phyloP scores from a whole-genome alignment of 352 stramenopile genomes.

The Phytophthora sojae region DNA sequence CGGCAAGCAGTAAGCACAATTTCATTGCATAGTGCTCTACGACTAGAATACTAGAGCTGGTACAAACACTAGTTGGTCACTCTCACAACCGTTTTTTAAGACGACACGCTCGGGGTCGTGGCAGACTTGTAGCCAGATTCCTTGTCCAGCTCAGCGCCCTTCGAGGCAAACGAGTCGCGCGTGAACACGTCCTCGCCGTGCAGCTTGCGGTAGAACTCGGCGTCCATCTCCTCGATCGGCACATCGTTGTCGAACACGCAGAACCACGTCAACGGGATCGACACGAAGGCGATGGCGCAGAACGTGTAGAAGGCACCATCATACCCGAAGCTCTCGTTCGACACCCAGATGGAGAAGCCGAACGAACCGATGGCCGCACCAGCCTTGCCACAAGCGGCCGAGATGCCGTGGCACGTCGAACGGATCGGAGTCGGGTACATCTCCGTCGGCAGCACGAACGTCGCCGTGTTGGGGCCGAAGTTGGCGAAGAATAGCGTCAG shows the following conservation, averaged over 20 bases:
- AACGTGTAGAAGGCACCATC: slow-evolving; percentile 37
- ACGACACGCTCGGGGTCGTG: no score
- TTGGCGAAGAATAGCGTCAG: slow-evolving; percentile 85
- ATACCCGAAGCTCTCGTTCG: slow-evolving; percentile 31
- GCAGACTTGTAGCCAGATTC: slow-evolving; percentile 13
- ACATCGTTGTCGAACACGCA: slow-evolving; percentile 68
- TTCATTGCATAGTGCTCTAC: no score
- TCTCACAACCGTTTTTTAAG: no score
- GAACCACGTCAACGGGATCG: slow-evolving; percentile 49
- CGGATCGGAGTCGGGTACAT: slow-evolving; percentile 84
- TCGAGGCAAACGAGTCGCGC: slow-evolving; percentile 14
- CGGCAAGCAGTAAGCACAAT: no score
- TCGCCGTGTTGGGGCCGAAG: slow-evolving; percentile 86
- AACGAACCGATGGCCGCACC: slow-evolving; percentile 32
- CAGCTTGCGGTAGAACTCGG: slow-evolving; percentile 13
- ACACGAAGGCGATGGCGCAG: slow-evolving; percentile 66
- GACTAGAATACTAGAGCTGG: no score
- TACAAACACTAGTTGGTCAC: no score
- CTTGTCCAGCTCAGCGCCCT: slow-evolving; percentile 21
- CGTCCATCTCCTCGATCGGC: slow-evolving; percentile 31
- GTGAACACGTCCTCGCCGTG: slow-evolving; percentile 9
- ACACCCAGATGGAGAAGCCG: slow-evolving; percentile 33
- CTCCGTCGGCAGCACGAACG: slow-evolving; percentile 90
- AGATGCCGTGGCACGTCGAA: slow-evolving; percentile 86
- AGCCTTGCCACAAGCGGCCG: slow-evolving; percentile 19